Base-by-base conservation (phyloP, 164 flowering plant genomes). In the Vitis riparia region DNA sequence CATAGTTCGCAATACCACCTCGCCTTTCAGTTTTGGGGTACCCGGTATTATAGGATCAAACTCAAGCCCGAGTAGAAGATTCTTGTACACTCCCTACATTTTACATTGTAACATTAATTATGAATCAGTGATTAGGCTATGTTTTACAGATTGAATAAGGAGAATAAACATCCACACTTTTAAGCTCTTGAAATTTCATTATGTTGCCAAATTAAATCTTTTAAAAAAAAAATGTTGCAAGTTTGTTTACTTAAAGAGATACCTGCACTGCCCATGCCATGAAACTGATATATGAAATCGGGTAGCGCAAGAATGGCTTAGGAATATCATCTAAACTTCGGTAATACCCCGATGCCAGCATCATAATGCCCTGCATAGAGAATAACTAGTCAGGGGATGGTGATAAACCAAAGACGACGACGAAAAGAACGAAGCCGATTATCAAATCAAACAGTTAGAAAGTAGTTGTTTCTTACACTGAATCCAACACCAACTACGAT, bases 1-100 rank as follows among this genome's bases (percentile, higher is more conserved):
- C 30, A 68, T 57, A 0, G 12, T 51, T 8, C 19, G 55, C 1
- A 84, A 9, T 11, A 80, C 51, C 0, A 15, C 15, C 62, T 80
- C 81, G 0, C 88, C 85, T 16, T 69, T 71, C 15, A 82, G 50
- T 51, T 78, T 84, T 12, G 79, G 72, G 0, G 67, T 65, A 17
- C 82, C 88, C 0, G 79, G 70, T 1, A 19, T 11, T 1, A 63
- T 9, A 55, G 85, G 78, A 19, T 80, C 82, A 30, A 84, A 84
- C 27, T 80, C 81, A 1, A 80, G 75, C 23, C 88, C 88, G 13
- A 80, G 65, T 74, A 84, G n/a, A 61, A 82, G 84, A 37, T 84
- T 84, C 77, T 84, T 82, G 77, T 69, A 79, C 56, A 52, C 63
- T 0, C 79, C 82, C 82, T 79, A 29, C 16, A 62, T 19, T 44